Conservation (phyloP, 208 protist species). For the Giardia muris region DNA sequence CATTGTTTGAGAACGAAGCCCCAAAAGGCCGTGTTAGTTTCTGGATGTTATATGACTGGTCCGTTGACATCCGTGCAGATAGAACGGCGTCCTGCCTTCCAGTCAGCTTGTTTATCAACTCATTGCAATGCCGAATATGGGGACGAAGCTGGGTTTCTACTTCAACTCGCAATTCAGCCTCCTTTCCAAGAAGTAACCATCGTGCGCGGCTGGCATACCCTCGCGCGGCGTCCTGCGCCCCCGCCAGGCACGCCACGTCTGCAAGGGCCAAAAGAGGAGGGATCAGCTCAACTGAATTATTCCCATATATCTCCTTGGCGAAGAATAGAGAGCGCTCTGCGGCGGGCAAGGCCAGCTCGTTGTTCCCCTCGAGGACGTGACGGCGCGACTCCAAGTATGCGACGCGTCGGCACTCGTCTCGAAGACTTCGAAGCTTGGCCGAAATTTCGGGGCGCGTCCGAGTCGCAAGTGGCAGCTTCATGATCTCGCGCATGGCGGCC, state of each 20-base stretch:
- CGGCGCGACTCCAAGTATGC: constrained; percentile 12
- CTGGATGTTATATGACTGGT: background rate
- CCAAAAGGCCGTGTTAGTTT: background rate
- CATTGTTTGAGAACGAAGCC: background rate
- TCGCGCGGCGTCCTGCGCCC: constrained; percentile 4
- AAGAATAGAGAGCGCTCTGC: constrained; percentile 23
- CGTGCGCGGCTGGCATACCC: background rate
- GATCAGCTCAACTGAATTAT: constrained; percentile 4
- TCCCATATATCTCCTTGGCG: background rate
- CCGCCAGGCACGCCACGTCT: constrained; percentile 17
- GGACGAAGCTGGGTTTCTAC: background rate
- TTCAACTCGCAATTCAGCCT: background rate
- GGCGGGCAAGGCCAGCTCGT: constrained; percentile 24
- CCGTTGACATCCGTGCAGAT: background rate
- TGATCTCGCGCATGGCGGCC: constrained; percentile 13
- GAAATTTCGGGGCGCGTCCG: constrained; percentile 13
- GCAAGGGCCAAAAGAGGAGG: constrained; percentile 25
- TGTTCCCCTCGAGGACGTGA: constrained; percentile 10
- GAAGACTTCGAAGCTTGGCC: background rate
- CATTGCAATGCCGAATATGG: background rate
- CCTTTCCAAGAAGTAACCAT: background rate
- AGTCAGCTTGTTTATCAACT: background rate
- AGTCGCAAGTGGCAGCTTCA: constrained; percentile 1
- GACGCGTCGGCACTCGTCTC: constrained; percentile 15
- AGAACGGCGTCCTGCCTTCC: background rate